Conservation (phyloP, 2,329 filamentous ascomycete species). For the Phaeomoniella chlamydospora region DNA sequence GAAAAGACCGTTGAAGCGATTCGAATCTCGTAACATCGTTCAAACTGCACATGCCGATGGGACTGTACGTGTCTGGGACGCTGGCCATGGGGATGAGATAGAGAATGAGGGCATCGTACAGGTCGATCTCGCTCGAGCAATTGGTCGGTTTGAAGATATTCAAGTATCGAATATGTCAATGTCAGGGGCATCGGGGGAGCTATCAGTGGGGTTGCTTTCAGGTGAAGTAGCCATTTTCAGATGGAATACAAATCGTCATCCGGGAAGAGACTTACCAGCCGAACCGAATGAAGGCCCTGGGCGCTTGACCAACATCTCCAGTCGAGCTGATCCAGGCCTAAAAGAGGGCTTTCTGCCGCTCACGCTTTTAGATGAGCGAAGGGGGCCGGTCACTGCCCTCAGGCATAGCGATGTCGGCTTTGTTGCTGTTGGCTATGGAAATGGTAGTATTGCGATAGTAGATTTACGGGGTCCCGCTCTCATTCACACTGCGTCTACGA, state of each 20-base stretch:
- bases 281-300: conserved; percentile 46
- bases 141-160: conserved; percentile 64
- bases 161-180: conserved; percentile 69
- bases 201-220: conserved; percentile 63
- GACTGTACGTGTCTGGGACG: conserved; percentile 84
- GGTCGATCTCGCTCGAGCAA: conserved; percentile 69
- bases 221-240: conserved; percentile 82
- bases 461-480: conserved; percentile 78
- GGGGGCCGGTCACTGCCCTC: conserved; percentile 65
- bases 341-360: conserved; percentile 72
- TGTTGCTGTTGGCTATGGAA: conserved; percentile 71
- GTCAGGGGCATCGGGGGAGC: conserved; percentile 65
- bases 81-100: conserved; percentile 80
- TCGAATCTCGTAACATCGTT: conserved; percentile 70
- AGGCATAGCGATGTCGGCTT: conserved; percentile 90
- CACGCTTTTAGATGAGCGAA: conserved; percentile 67
- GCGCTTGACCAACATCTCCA: conserved; percentile 59
- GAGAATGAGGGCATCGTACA: conserved; percentile 74
- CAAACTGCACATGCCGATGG: conserved; percentile 83
- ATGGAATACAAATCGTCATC: conserved; percentile 69
- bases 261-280: conserved; percentile 46
- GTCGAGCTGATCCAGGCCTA: conserved; percentile 55
- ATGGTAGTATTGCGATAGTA: conserved; percentile 65
- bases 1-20: conserved; percentile 54
- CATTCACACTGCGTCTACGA: conserved; percentile 60